Base-by-base conservation (phyloP, 2,329 filamentous ascomycete genomes). In the Claviceps pazoutovae region DNA sequence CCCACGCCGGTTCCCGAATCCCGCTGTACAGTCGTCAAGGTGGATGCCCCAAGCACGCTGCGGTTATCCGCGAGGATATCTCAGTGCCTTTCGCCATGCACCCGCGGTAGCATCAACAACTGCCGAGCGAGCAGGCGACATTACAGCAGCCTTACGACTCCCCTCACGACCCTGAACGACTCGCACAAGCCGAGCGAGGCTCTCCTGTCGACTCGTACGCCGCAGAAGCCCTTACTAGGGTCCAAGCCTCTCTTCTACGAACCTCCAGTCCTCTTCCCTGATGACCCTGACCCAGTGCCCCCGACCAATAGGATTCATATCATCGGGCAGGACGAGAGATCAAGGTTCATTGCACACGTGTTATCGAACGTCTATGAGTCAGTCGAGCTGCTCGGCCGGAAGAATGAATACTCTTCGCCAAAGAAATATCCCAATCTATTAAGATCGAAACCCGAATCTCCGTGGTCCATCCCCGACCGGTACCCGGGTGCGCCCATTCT, bases 31-130 rank as follows among this genome's bases (percentile, higher is more conserved):
- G 46, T 54, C 59, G 54, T 56, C 60, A 67, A 64, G 55, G 59
- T 68, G 67, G 66, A 66, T 57, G 57, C 57, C 55, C 52, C 64
- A 53, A 67, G 66, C 58, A 64, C 68, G 58, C 63, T 66, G 65
- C 71, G 73, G 67, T 64, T 68, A 59, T 64, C 66, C 62, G 68
- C 70, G 63, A 66, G 67, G 63, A 69, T 71, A 70, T 60, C 65
- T 51, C 60, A 61, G 55, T 65, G 52, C 61, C 56, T 56, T 45
- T 54, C 62, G 52, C 52, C 49, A 74, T 76, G 74, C 59, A 60
- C 57, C 45, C 64, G 51, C 67, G 63, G 66, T 74, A 71, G 64
- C 62, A 51, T 56, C 41, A 56, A 51, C 17, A 61, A 57, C 55
- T 64, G 65, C 66, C 66, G 67, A 62, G 66, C 61, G 63, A 68